Evolutionary conservation across 345 rosid genomes (phyloP), one percentile per base, ranked within the genome.

Genomic region (Eutrema japonicum): DNA sequence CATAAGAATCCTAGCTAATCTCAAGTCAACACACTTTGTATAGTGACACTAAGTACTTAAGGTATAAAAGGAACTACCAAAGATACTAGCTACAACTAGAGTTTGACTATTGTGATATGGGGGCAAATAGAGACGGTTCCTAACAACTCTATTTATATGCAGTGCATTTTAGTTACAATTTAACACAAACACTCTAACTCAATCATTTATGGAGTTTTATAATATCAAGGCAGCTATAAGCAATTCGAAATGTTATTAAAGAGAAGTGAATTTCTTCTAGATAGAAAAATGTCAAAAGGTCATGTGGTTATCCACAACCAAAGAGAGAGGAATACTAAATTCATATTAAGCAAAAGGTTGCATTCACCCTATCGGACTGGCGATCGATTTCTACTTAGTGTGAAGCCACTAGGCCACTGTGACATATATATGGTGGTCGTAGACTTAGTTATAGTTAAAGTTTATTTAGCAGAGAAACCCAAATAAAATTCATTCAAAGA

Each of bases 61-160:
- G 40, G 29, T 27, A n/a, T 11, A 3, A 22, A 37, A 71, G 22
- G 12, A 41, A 9, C 36, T 16, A 40, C 27, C 26, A 71, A 50
- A 12, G 9, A 38, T 30, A 16, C 60, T 71, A 61, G 59, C 14
- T 61, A 70, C 27, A 40, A 50, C 11, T 40, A 50, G 26, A 60
- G 42, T 71, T 71, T 32, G 5, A 52, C 45, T 54, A 55, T 5
- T 33, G 36, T 33, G 6, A 42, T 32, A 6, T 38, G 30, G 59
- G 37, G 40, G 33, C 48, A 62, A 22, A 18, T 37, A 60, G 12
- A 70, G 8, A 52, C n/a, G 0, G 38, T 38, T n/a, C n/a, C n/a
- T n/a, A n/a, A n/a, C n/a, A n/a, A n/a, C n/a, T n/a, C n/a, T n/a
- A n/a, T n/a, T 5, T 46, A 30, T 32, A 29, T 8, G 0, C 1